phyloP scores from a whole-genome alignment of 805 yeast species.

The Wickerhamiella siamensis region DNA sequence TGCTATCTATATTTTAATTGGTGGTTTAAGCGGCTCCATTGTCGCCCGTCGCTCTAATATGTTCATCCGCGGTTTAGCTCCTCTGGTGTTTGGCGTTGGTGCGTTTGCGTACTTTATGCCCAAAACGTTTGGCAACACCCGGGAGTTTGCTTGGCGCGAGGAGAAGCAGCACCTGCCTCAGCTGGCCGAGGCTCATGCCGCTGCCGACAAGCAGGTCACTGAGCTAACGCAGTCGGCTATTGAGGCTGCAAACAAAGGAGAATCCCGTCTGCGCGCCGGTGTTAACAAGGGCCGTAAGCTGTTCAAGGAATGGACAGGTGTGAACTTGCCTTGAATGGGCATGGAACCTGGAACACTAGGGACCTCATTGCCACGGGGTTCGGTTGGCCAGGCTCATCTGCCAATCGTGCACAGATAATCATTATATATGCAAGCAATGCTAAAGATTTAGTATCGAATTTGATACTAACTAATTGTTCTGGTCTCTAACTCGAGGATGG shows the following conservation, averaged over 20 bases:
- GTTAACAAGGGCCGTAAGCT: neutral
- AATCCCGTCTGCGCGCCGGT: neutral
- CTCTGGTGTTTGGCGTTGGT: slow-evolving; percentile 43
- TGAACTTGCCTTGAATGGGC: neutral
- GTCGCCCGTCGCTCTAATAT: slow-evolving; percentile 53
- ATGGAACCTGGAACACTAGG: too few relatives aligned
- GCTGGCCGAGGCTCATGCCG: slow-evolving; percentile 47
- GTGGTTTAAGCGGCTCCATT: slow-evolving; percentile 58
- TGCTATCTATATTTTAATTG: slow-evolving; percentile 50
- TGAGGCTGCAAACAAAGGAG: neutral
- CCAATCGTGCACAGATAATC: too few relatives aligned
- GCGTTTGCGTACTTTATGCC: slow-evolving; percentile 65
- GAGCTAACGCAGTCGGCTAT: slow-evolving; percentile 24
- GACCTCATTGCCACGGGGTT: too few relatives aligned
- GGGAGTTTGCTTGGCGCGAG: slow-evolving; percentile 40
- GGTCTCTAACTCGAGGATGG: too few relatives aligned
- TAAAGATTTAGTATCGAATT: too few relatives aligned
- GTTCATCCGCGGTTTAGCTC: slow-evolving; percentile 39
- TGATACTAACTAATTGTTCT: too few relatives aligned
- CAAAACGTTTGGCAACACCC: slow-evolving; percentile 48
- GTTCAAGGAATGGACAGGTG: slow-evolving; percentile 1
- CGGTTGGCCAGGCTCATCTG: too few relatives aligned
- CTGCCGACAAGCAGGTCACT: slow-evolving; percentile 33
- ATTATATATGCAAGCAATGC: too few relatives aligned
- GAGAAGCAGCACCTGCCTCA: slow-evolving; percentile 47